phyloP scores from a whole-genome alignment of 805 yeast genomes.

The Yarrowia sp. region DNA sequence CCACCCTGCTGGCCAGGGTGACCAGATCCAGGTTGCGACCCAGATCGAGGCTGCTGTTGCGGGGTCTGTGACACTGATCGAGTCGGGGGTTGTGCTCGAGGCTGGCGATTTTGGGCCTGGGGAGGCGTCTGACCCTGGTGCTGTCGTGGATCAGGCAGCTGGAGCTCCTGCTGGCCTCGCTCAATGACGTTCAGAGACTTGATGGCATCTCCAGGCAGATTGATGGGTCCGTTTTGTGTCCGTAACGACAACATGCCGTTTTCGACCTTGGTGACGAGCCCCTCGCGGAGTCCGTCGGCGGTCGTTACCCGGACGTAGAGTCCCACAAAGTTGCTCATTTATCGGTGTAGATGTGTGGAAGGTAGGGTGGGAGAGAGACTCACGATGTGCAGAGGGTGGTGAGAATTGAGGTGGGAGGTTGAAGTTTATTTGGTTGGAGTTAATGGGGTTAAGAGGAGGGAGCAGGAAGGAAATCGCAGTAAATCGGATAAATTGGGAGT shows the following conservation, averaged over 20 bases:
- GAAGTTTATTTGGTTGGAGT: background rate
- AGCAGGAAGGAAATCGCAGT: background rate
- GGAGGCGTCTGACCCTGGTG: background rate
- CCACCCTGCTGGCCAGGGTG: background rate
- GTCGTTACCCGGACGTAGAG: constrained; percentile 24
- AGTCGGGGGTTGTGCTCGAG: background rate
- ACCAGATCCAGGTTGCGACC: background rate
- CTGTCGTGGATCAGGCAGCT: constrained; percentile 11
- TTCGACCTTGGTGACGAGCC: constrained; percentile 21
- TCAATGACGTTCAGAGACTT: constrained; percentile 15
- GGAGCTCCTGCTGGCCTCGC: background rate
- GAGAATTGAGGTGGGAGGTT: constrained; percentile 3
- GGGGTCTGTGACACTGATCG: background rate
- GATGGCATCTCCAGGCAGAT: constrained; percentile 5
- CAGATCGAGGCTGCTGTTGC: background rate
- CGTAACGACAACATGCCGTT: constrained; percentile 16
- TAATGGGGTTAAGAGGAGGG: no score
- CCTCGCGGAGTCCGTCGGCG: constrained; percentile 20
- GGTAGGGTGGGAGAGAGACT: background rate
- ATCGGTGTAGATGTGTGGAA: background rate
- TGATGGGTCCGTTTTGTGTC: constrained; percentile 14
- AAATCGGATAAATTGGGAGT: background rate
- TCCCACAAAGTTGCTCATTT: constrained; percentile 24
- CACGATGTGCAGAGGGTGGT: background rate
- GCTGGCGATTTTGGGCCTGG: background rate